These are phyloP conservation scores for Sporothrix pallida DNA, from an alignment of 2,329 filamentous ascomycete genomes.

Conservation along the genomic window DNA sequence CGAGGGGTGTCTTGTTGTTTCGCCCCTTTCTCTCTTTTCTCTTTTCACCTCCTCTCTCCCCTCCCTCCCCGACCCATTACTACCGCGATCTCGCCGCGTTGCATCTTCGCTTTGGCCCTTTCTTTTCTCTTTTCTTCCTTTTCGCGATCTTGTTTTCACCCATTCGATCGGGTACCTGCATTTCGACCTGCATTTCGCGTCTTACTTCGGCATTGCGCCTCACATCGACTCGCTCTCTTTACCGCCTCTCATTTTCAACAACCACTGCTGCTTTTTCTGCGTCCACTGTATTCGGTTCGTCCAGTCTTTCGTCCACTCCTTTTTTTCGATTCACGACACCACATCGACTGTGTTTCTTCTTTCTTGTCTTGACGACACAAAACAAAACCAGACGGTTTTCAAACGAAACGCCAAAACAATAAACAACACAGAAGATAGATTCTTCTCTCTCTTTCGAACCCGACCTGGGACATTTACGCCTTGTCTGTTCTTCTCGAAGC, in stretches of 20 bases:
- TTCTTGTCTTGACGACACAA: constrained; percentile 21
- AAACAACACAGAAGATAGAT: background rate
- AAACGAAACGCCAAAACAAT: constrained; percentile 11
- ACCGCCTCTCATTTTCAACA: background rate
- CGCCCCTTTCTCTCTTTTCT: background rate
- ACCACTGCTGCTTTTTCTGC: background rate
- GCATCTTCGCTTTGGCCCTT: constrained; percentile 23
- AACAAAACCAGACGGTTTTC: background rate
- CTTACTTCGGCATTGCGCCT: background rate
- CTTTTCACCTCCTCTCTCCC: background rate
- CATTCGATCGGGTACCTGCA: constrained; percentile 20
- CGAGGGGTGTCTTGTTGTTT: too few relatives aligned
- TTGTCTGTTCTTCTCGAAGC: constrained; percentile 9
- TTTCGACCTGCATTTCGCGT: constrained; percentile 8
- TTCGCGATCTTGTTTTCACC: background rate
- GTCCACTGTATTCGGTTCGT: background rate
- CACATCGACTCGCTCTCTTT: constrained; percentile 1
- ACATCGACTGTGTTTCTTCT: constrained; percentile 10
- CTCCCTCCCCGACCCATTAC: background rate
- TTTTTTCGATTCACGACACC: constrained; percentile 8
- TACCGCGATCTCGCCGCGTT: constrained; percentile 21
- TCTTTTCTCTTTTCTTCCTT: background rate
- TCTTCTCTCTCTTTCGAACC: constrained; percentile 1
- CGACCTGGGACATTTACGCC: background rate
- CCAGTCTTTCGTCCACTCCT: background rate